Evolutionary conservation across 352 stramenopile genomes (phyloP), one percentile per base, ranked within the genome.

Genomic region (Pythium folliculosum): DNA sequence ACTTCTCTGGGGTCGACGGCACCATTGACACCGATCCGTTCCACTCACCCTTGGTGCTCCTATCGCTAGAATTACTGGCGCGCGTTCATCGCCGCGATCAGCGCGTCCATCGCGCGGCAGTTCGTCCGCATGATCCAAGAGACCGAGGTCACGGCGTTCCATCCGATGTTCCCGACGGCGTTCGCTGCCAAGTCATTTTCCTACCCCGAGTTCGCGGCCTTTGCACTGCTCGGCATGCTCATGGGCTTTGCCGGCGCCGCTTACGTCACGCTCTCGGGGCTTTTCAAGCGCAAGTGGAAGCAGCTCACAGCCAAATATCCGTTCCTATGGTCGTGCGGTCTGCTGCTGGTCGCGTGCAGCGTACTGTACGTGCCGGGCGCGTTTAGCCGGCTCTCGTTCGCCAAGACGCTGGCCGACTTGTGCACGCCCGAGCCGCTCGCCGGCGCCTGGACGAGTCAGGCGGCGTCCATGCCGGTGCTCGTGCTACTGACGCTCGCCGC

Each of bases 41-140:
- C 5, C 3, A 35, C n/a, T 50, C 52, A 35, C 43, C 27, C 8
- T 22, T 47, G n/a, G 13, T 22, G 7, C 35, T 2, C 21, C 5
- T 2, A 21, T 51, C 3, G 0, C 21, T 49, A 77, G 72, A 90
- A 91, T 60, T 92, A 91, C 56, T 91, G 81, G 79, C 72, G 77
- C 17, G 77, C 77, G 7, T 92, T 93, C 57, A 71, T 90, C 6
- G 77, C 79, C 1, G 77, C 84, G 10, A 73, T 89, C 40, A 89
- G 80, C 22, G 81, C 75, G 0, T 80, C 84, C 0, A 60, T 93
- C 9, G 67, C 77, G 1, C 72, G 81, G 1, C 71, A 91, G 27
- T 48, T 82, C 27, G 69, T 80, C 3, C 63, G 70, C 43, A 69
- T 84, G 55, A 51, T 82, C n/a, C 70, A 75, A 9, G 72, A 86